Percentiles rank a stretch among this genome's conserved stretches.
Conservation (phyloP, 2,329 filamentous ascomycete species). For the Monosporascus sp. region DNA sequence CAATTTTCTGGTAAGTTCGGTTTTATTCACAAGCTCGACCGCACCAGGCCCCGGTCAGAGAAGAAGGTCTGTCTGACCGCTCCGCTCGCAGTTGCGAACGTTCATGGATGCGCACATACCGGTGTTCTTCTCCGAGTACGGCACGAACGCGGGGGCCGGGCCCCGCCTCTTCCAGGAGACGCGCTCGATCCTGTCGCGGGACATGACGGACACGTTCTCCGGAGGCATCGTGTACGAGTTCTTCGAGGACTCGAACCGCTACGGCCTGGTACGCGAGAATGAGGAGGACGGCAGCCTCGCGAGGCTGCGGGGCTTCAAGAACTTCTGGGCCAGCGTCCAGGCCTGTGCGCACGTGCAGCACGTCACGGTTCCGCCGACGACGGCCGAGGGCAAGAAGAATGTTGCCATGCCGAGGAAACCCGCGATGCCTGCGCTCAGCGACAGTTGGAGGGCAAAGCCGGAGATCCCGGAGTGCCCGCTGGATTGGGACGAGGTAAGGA, state of each 20-base stretch:
- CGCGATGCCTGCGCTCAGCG: conserved; percentile 1
- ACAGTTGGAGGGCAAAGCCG: not conserved
- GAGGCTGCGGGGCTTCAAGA: conserved; percentile 7
- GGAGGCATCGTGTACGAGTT: conserved; percentile 59
- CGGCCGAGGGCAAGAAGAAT: not conserved
- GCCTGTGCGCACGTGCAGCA: not conserved
- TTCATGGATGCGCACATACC: conserved; percentile 20
- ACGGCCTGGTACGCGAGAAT: conserved; percentile 34
- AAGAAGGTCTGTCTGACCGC: not conserved
- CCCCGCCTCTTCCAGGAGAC: conserved; percentile 55
- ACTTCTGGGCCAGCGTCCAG: conserved; percentile 4
- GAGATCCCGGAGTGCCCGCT: conserved; percentile 8
- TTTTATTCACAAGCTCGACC: not conserved
- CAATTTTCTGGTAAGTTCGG: conserved; percentile 1
- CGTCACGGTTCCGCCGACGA: not conserved
- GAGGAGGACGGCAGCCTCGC: not conserved
- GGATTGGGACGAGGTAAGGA: conserved; percentile 11
- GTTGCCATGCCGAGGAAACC: conserved; percentile 1
- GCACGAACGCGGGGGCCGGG: conserved; percentile 42
- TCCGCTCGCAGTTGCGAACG: not conserved
- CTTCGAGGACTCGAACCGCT: conserved; percentile 43
- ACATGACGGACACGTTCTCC: conserved; percentile 49
- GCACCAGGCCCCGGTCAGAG: not conserved
- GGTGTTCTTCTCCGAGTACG: conserved; percentile 56
- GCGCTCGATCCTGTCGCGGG: conserved; percentile 45